Percentiles rank a stretch among this genome's conserved stretches.
Evolutionary conservation across 495 filamentous ascomycete genomes (phyloP).

Genomic region (Xylaria acuta): DNA sequence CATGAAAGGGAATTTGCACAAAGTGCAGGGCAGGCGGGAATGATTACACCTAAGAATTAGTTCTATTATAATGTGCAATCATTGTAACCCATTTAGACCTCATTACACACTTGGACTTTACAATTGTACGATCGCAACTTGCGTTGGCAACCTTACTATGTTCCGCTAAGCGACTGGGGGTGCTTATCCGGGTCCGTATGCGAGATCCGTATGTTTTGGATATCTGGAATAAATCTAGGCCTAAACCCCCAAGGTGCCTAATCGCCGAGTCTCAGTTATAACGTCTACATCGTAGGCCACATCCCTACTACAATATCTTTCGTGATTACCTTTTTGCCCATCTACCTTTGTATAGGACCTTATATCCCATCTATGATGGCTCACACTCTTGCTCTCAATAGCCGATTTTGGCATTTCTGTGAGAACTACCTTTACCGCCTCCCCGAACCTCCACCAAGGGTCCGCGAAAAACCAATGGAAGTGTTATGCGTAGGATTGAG

Average conservation of each 20-base stretch:
- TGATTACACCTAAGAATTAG: neutral
- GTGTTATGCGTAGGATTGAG: slow-evolving; percentile 68
- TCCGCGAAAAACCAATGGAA: slow-evolving; percentile 66
- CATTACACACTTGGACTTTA: neutral
- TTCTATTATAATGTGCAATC: neutral
- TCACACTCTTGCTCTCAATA: slow-evolving; percentile 22
- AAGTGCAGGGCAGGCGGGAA: neutral
- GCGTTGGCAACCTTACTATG: neutral
- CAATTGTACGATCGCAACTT: neutral
- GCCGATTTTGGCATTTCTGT: slow-evolving; percentile 37
- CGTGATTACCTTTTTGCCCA: neutral
- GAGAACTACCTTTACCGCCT: slow-evolving; percentile 36
- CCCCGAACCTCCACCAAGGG: slow-evolving; percentile 35
- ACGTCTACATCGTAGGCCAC: neutral
- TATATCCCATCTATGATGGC: neutral
- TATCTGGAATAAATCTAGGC: no score
- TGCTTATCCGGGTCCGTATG: neutral
- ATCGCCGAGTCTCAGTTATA: no score
- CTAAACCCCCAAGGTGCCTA: no score
- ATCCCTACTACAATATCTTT: neutral
- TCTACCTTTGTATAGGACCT: neutral
- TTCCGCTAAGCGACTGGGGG: neutral
- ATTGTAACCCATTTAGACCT: neutral
- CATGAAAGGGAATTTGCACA: neutral
- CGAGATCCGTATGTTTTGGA: neutral